Evolutionary conservation across 208 protist genomes (phyloP).

Genomic region (Leishmania tropica): DNA sequence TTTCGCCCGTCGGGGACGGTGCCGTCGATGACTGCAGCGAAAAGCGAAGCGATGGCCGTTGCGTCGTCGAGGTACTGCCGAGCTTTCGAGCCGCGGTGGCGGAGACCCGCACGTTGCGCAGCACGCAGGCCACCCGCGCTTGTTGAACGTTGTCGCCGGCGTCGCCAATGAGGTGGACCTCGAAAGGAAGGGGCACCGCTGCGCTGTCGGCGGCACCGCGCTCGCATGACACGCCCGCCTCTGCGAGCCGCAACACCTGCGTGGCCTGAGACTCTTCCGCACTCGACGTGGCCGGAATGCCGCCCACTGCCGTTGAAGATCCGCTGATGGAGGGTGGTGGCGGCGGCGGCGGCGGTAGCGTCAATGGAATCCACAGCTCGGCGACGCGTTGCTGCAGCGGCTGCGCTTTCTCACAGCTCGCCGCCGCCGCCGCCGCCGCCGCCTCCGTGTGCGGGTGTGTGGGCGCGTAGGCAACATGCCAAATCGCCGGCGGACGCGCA

Average conservation of each 20-base stretch:
- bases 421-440: background rate
- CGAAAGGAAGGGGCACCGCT: slow-evolving; percentile 1
- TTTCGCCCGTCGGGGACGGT: slow-evolving; percentile 18
- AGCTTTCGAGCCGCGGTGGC: background rate
- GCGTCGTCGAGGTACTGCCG: background rate
- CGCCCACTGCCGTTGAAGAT: background rate
- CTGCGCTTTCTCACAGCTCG: background rate
- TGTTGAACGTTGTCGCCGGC: background rate
- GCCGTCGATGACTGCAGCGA: slow-evolving; percentile 30
- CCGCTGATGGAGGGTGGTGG: background rate
- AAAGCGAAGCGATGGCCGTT: slow-evolving; percentile 11
- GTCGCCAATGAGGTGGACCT: slow-evolving; percentile 24
- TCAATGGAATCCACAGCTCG: slow-evolving; percentile 30
- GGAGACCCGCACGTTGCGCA: slow-evolving; percentile 33
- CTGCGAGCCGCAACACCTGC: background rate
- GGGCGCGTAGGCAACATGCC: slow-evolving; percentile 20
- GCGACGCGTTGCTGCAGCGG: slow-evolving; percentile 20
- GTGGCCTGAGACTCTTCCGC: background rate
- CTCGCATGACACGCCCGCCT: background rate
- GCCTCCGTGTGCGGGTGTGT: background rate
- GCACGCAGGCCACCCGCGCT: slow-evolving; percentile 21
- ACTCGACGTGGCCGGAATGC: background rate
- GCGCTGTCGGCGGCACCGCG: background rate
- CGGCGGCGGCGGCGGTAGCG: slow-evolving; percentile 7
- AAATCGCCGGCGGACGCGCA: slow-evolving; percentile 14